Percentiles rank a stretch among this genome's conserved stretches.
Evolutionary conservation across 2,329 filamentous ascomycete genomes (phyloP).

Genomic region (Cercospora zeae-maydis): DNA sequence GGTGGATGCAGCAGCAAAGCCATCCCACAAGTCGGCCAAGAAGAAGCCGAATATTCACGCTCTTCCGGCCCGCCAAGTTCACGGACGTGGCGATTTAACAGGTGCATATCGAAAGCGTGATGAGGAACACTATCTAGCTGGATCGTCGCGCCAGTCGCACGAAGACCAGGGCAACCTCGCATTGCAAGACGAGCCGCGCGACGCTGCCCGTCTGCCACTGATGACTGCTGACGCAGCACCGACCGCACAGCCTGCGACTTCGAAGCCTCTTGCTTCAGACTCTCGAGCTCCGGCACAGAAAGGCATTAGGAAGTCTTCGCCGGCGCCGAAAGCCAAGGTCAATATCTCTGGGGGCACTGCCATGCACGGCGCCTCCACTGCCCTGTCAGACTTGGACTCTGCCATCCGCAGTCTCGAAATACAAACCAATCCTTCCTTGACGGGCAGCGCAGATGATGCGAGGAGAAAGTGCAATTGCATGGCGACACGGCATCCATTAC

Average conservation of each 20-base stretch:
- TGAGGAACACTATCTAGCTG: conserved; percentile 63
- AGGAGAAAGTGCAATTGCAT: conserved; percentile 80
- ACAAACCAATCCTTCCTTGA: conserved; percentile 77
- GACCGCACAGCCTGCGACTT: conserved; percentile 39
- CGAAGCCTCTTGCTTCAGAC: conserved; percentile 69
- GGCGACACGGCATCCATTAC: conserved; percentile 78
- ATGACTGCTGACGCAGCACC: conserved; percentile 47
- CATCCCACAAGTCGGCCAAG: conserved; percentile 33
- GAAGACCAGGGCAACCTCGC: conserved; percentile 45
- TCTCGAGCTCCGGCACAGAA: conserved; percentile 47
- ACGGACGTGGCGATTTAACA: conserved; percentile 60
- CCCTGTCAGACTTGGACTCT: conserved; percentile 64
- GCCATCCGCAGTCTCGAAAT: conserved; percentile 87
- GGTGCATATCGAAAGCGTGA: conserved; percentile 76
- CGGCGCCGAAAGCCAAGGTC: conserved; percentile 59
- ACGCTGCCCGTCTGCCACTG: conserved; percentile 44
- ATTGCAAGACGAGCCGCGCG: conserved; percentile 50
- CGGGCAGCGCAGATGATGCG: conserved; percentile 46
- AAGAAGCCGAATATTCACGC: conserved; percentile 41
- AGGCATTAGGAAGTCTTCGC: conserved; percentile 47
- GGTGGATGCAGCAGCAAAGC: conserved; percentile 24
- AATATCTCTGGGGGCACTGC: conserved; percentile 71
- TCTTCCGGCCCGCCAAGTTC: conserved; percentile 43
- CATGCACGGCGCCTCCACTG: conserved; percentile 76
- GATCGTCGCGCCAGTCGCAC: conserved; percentile 40